A percentile compares a stretch with the other conserved stretches of the same genome.
These are phyloP conservation scores for Solanum chaucha DNA, from an alignment of 257 asterid genomes.

Conservation along the genomic window DNA sequence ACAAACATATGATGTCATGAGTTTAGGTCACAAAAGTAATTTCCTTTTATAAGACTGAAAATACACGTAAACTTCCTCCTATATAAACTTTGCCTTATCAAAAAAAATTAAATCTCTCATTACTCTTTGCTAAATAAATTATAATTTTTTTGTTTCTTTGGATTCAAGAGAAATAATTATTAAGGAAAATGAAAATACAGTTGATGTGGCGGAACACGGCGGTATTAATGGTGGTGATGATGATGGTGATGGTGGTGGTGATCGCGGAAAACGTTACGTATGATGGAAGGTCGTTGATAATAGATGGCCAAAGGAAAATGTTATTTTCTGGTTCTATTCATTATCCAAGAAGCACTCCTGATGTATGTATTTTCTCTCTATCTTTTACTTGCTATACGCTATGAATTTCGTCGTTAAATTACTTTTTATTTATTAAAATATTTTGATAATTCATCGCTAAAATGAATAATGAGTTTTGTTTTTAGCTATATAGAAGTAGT, in stretches of 20 bases:
- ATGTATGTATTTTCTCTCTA: slow-evolving; percentile 31
- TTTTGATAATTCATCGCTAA: too few relatives aligned
- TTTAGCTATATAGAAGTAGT: neutral
- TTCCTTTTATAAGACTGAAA: neutral
- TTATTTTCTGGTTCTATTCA: slow-evolving; percentile 84
- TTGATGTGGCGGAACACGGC: slow-evolving; percentile 7
- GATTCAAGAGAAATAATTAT: neutral
- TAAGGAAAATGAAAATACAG: neutral
- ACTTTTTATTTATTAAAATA: too few relatives aligned
- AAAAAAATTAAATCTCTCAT: neutral
- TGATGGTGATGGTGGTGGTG: neutral
- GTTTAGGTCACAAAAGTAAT: neutral
- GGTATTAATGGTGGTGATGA: neutral
- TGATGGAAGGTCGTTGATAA: slow-evolving; percentile 60
- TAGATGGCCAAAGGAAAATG: slow-evolving; percentile 53
- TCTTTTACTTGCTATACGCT: neutral
- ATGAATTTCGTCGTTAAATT: neutral
- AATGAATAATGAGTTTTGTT: too few relatives aligned
- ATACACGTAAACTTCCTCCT: neutral
- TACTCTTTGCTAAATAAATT: neutral
- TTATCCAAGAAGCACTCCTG: slow-evolving; percentile 82
- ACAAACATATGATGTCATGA: neutral
- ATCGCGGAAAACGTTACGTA: slow-evolving; percentile 43
- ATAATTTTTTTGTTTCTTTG: neutral
- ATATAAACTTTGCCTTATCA: neutral